Evolutionary conservation across 164 flowering plant species (phyloP), one percentile per base, ranked within the genome.

Genomic region (Tetrastigma voinierianum): DNA sequence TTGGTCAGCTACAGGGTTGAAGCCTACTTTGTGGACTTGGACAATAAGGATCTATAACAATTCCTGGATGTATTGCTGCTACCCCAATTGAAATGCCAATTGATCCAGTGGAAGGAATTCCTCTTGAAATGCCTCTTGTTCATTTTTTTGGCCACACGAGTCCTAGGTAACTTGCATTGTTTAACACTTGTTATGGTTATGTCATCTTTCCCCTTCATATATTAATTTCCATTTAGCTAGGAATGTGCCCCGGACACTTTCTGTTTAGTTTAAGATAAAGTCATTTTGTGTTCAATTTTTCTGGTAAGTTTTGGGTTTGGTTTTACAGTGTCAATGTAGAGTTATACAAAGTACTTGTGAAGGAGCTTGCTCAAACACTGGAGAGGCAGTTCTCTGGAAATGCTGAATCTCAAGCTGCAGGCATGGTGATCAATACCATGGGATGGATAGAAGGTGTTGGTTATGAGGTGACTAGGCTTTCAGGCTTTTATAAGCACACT

Each of bases 351-450:
- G 84, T 82, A 45, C 90, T 87, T 54, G 96, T 87, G 51, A 89
- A 84, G 79, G 99, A 92, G 86, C 97, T 95, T 81, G 81, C 97
- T 66, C 82, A 72, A 73, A 80, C 79, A 57, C 59, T 92, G 32
- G 97, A 92, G 81, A 89, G 78, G 68, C 99, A 92, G 59, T 84
- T 95, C 75, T 25, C 85, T 70, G 93, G 91, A 4, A 90, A 88
- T 83, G 74, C 83, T 56, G 97, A 92, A 78, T 82, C 96, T 70
- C 83, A 87, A 72, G 97, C 99, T 70, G 86, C 97, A 16, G 97
- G 99, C 68, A 95, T 92, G 94, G 97, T 95, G 62, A 92, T 95
- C 61, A 95, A 95, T 68, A 92, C 99, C 61, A 95, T 92, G 97
- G 99, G 97, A 32, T 95, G 97, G 97, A 82, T 90, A 66, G 97